Percentiles rank a stretch among this genome's conserved stretches.
Evolutionary conservation across 108 stramenopile species (phyloP).

Genomic region (Conticribra guillardii): DNA sequence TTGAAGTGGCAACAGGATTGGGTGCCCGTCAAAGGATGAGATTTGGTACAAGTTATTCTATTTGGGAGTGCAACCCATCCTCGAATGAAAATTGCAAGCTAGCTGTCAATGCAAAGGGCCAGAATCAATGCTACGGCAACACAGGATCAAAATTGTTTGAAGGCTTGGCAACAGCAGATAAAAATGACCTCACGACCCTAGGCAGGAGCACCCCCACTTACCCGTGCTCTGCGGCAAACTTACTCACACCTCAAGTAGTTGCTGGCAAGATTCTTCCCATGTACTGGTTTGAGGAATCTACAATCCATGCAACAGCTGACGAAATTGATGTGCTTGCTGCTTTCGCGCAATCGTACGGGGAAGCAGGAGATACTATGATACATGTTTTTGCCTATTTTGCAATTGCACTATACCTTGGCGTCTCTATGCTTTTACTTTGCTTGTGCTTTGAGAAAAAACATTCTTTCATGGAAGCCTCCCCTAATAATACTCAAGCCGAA

Average conservation of each 20-base stretch:
- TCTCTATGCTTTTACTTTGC: slow-evolving; percentile 41
- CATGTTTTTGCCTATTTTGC: not conserved
- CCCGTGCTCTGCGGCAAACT: slow-evolving; percentile 56
- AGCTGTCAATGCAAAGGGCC: slow-evolving; percentile 29
- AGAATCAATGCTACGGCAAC: slow-evolving; percentile 38
- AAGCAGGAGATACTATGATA: slow-evolving; percentile 27
- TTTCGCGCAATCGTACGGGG: slow-evolving; percentile 23
- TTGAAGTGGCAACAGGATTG: slow-evolving; percentile 54
- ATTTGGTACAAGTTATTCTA: slow-evolving; percentile 55
- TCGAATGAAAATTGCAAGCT: slow-evolving; percentile 48
- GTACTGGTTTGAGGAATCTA: slow-evolving; percentile 43
- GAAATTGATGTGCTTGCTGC: slow-evolving; percentile 40
- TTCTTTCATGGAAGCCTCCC: slow-evolving; percentile 27
- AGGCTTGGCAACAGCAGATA: slow-evolving; percentile 15
- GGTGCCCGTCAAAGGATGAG: slow-evolving; percentile 52
- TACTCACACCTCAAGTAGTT: slow-evolving; percentile 56
- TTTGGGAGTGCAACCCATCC: slow-evolving; percentile 60
- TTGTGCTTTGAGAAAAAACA: slow-evolving; percentile 45
- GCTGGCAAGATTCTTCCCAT: slow-evolving; percentile 52
- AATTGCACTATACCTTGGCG: slow-evolving; percentile 23
- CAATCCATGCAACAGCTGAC: slow-evolving; percentile 29
- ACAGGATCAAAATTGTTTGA: slow-evolving; percentile 26
- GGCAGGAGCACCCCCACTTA: slow-evolving; percentile 36
- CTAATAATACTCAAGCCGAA: no score
- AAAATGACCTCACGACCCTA: slow-evolving; percentile 38